Conservation (phyloP, 139 green algal species). For the Micractinium conductrix region DNA sequence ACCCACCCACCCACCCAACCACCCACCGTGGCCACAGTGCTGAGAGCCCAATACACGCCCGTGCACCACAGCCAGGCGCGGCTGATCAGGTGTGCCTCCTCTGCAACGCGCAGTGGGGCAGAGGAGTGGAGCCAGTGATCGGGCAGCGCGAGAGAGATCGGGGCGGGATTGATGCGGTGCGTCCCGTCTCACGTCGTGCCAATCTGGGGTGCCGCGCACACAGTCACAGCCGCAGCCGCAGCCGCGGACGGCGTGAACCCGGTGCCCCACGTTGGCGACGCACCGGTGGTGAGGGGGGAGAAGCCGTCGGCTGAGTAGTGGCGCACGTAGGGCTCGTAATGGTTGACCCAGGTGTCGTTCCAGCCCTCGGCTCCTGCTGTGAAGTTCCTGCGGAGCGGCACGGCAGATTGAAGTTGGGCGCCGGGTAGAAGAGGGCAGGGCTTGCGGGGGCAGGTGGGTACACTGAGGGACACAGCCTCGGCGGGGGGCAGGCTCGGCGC, state of each 20-base stretch:
- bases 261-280: no score
- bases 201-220: no score
- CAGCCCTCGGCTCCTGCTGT: slow-evolving; percentile 27
- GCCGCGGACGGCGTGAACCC: no score
- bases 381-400: slow-evolving; percentile 37
- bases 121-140: no score
- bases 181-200: no score
- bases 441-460: not conserved
- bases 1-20: not conserved
- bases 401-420: not conserved
- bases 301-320: slow-evolving; percentile 6
- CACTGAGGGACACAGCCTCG: not conserved
- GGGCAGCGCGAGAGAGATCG: no score
- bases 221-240: no score
- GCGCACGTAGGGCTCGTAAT: slow-evolving; percentile 34
- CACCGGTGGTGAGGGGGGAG: not conserved
- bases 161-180: not conserved
- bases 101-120: not conserved
- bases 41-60: slow-evolving; percentile 54
- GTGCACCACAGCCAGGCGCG: slow-evolving; percentile 42
- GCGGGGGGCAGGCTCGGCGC: not conserved
- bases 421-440: not conserved
- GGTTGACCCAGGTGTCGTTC: slow-evolving; percentile 41
- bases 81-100: not conserved
- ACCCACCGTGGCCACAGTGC: slow-evolving; percentile 40